These are phyloP conservation scores for Globisporangium cylindrosporum DNA, from an alignment of 352 stramenopile genomes.

Conservation along the genomic window DNA sequence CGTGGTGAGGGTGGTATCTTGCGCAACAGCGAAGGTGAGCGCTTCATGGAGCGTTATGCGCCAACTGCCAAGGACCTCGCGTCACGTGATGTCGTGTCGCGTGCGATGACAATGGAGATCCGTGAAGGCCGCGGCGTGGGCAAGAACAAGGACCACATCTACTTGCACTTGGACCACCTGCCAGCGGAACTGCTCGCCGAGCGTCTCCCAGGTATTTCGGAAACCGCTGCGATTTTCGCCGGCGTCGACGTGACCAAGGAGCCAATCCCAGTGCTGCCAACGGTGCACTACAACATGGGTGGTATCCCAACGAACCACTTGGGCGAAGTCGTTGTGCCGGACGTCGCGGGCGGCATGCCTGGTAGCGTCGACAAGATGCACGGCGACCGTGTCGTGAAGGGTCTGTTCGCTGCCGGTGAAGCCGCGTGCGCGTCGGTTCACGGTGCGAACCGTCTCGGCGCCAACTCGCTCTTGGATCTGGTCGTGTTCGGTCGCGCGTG, in stretches of 20 bases:
- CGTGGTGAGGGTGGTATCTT: slow-evolving; percentile 96
- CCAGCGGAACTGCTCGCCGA: slow-evolving; percentile 92
- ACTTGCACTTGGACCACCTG: slow-evolving; percentile 97
- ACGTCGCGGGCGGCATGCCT: slow-evolving; percentile 37
- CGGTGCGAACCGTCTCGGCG: slow-evolving; percentile 92
- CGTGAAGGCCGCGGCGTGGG: slow-evolving; percentile 93
- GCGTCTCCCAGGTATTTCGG: slow-evolving; percentile 93
- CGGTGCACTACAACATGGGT: slow-evolving; percentile 99
- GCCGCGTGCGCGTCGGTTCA: slow-evolving; percentile 94
- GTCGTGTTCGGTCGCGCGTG: slow-evolving; percentile 96
- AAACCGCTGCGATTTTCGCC: slow-evolving; percentile 96
- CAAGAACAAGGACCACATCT: slow-evolving; percentile 93
- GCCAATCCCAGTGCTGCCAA: slow-evolving; percentile 96
- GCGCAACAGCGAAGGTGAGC: slow-evolving; percentile 93
- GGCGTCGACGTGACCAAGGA: slow-evolving; percentile 98
- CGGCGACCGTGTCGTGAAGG: slow-evolving; percentile 90
- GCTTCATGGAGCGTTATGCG: slow-evolving; percentile 96
- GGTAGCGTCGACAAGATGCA: slow-evolving; percentile 38
- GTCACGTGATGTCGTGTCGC: slow-evolving; percentile 92
- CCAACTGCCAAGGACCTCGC: slow-evolving; percentile 96
- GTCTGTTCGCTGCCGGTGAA: slow-evolving; percentile 95
- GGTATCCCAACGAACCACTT: slow-evolving; percentile 96
- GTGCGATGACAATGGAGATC: slow-evolving; percentile 98
- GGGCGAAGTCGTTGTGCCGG: slow-evolving; percentile 89
- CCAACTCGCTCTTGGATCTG: slow-evolving; percentile 96